Percentiles rank a stretch among this genome's conserved stretches.
phyloP scores from a whole-genome alignment of 2,329 filamentous ascomycete genomes.

The Ascocoryne sarcoides region DNA sequence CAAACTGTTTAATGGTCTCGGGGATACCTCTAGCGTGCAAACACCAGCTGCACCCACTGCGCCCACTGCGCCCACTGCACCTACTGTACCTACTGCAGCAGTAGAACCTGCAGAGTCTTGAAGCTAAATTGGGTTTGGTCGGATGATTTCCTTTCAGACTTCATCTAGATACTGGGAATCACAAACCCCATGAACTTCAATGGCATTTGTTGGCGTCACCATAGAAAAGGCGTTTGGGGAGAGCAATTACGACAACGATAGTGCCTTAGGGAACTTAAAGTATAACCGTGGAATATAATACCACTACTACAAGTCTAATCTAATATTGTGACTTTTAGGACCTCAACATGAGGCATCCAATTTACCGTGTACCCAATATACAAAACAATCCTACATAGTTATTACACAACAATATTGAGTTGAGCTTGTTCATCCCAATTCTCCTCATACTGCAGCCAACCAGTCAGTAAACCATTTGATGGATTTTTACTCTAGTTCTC shows the following conservation, averaged over 20 bases:
- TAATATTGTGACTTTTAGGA: no score
- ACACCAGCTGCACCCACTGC: no score
- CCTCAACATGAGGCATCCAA: not conserved
- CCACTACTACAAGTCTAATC: no score
- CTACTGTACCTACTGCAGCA: no score
- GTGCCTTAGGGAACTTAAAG: not conserved
- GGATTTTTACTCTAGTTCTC: not conserved
- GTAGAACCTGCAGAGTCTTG: conserved; percentile 4
- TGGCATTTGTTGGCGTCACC: not conserved
- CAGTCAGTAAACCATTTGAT: not conserved
- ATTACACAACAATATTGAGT: not conserved
- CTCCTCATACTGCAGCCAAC: not conserved
- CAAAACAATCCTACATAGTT: not conserved
- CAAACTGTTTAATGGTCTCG: conserved; percentile 36
- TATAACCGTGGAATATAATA: not conserved
- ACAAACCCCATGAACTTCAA: no score
- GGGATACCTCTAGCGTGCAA: conserved; percentile 8
- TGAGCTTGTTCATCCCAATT: not conserved
- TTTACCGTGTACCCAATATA: not conserved
- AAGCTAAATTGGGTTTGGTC: not conserved
- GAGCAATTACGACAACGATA: not conserved
- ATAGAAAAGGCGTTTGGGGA: not conserved
- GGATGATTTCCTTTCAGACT: no score
- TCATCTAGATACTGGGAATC: no score
- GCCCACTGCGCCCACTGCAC: no score